A percentile compares a stretch with the other conserved stretches of the same genome.
Conservation (phyloP, 352 stramenopile genomes). For the Phytopythium helicoides region DNA sequence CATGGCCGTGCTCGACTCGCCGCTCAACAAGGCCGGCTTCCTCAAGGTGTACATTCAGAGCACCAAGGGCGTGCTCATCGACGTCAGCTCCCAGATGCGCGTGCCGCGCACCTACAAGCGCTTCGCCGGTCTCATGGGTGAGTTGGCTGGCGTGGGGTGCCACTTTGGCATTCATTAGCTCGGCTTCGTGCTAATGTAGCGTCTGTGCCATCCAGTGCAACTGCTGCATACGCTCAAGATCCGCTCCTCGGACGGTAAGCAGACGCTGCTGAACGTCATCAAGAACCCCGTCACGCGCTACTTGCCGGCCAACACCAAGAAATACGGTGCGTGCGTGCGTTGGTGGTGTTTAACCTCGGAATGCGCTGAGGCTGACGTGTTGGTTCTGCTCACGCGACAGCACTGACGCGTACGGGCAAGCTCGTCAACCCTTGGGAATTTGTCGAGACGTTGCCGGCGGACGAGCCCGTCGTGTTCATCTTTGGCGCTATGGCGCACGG, state of each 20-base stretch:
- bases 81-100: constrained; percentile 98
- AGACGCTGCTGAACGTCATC: constrained; percentile 98
- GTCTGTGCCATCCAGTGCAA: too few species aligned
- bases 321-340: constrained; percentile 76
- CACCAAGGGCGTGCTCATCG: constrained; percentile 96
- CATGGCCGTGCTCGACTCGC: constrained; percentile 97
- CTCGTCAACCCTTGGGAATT: constrained; percentile 96
- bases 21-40: constrained; percentile 98
- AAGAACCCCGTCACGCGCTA: constrained; percentile 99
- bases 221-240: constrained; percentile 99
- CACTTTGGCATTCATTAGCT: too few species aligned
- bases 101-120: constrained; percentile 99
- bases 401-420: constrained; percentile 91
- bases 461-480: constrained; percentile 96
- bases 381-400: constrained; percentile 18
- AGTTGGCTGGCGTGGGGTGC: constrained; percentile 10
- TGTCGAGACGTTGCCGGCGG: constrained; percentile 88
- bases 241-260: constrained; percentile 94
- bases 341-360: not conserved
- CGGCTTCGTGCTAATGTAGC: too few species aligned
- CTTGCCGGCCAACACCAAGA: constrained; percentile 93
- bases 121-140: constrained; percentile 95
- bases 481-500: constrained; percentile 97
- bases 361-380: not conserved
- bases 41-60: constrained; percentile 98